Evolutionary conservation across 2,329 filamentous ascomycete species (phyloP).

Genomic region (Aspergillus pseudoviridinutans): DNA sequence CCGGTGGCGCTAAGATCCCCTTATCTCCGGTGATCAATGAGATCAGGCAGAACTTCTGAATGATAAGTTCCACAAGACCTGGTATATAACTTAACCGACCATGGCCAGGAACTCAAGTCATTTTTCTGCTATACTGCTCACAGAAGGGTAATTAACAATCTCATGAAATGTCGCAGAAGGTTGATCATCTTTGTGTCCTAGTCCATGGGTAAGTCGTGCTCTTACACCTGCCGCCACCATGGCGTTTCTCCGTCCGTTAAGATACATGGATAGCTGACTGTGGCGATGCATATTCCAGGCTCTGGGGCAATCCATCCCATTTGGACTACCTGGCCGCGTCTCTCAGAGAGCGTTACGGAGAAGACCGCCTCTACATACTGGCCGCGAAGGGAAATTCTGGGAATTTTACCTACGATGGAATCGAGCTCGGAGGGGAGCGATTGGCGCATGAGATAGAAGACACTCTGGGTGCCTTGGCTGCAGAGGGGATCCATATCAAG

Average conservation of each 20-base stretch:
- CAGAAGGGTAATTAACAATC: constrained; percentile 6
- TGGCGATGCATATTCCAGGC: constrained; percentile 29
- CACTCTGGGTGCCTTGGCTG: constrained; percentile 50
- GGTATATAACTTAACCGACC: background rate
- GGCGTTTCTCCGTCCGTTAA: constrained; percentile 1
- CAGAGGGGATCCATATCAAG: constrained; percentile 64
- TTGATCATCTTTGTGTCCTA: constrained; percentile 58
- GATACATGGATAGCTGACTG: background rate
- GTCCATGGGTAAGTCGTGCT: constrained; percentile 53
- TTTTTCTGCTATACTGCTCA: background rate
- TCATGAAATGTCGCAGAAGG: constrained; percentile 13
- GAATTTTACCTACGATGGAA: constrained; percentile 61
- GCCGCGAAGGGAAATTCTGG: constrained; percentile 54
- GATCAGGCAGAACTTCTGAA: background rate
- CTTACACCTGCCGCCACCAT: constrained; percentile 2
- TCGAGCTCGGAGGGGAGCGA: constrained; percentile 66
- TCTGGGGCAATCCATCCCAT: constrained; percentile 60
- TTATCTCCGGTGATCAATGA: background rate
- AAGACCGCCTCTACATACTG: constrained; percentile 53
- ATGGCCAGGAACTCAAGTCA: background rate
- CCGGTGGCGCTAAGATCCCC: background rate
- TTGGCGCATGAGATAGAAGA: constrained; percentile 62
- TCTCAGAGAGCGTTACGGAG: constrained; percentile 47
- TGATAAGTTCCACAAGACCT: background rate
- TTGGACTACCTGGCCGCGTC: constrained; percentile 52